Evolutionary conservation across 108 stramenopile species (phyloP), one percentile per base, ranked within the genome.

Genomic region (Fragilaria crotonensis): DNA sequence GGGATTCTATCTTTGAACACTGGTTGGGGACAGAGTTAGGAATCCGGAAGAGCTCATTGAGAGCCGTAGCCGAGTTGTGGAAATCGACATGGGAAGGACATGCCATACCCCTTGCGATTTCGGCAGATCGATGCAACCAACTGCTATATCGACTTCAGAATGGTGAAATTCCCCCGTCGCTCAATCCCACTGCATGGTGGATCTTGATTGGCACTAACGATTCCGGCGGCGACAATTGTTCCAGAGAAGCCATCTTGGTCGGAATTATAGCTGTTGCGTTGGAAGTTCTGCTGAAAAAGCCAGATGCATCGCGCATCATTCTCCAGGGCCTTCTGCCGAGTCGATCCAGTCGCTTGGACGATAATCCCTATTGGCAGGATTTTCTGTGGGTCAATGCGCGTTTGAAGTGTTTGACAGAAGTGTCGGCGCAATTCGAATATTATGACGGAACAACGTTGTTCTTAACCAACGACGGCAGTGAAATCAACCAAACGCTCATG

Each of bases 181-280:
- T 75, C 54, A 69, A 72, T 31, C 66, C 76, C 0, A 64, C 62
- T 50, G 66, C 77, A 36, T 81, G 70, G 71, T 78, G 68, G 70
- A 48, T 77, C 25, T 48, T 73, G 32, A 66, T 77, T 21, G 80
- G 76, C 11, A 68, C 73, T 29, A 76, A 81, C 30, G 73, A 77
- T 65, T 50, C 73, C 33, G 22, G 46, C n/a, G 26, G 45, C 28
- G 28, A n/a, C 11, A 45, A 30, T 29, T 89, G 87, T 52, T 83
- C 81, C 31, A 79, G 75, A 58, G 87, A 89, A 54, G 79, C 75
- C 3, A 68, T 70, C 27, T 45, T 80, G 9, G 41, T 89, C 7
- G 87, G 83, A 14, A 82, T 84, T 25, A 60, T 89, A 0, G 57
- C 73, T 0, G 69, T 80, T 4, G 81, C 80, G 25, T 80, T 82